phyloP scores from a whole-genome alignment of 2,329 filamentous ascomycete genomes.

The Exophiala mesophila region DNA sequence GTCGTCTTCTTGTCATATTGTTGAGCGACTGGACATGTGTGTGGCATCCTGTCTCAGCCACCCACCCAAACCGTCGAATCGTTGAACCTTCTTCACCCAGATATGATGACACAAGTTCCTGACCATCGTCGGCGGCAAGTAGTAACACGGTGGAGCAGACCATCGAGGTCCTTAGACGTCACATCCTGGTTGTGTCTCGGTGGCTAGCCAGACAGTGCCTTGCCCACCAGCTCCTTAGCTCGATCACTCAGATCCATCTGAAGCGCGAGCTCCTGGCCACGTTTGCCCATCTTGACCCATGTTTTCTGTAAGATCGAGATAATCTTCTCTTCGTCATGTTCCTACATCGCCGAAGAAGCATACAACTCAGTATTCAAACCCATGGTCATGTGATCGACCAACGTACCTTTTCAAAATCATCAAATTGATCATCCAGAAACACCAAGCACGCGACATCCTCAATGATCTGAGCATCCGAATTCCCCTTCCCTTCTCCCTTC shows the following conservation, averaged over 20 bases:
- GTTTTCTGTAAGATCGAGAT: constrained; percentile 26
- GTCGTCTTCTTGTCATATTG: no score
- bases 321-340: constrained; percentile 62
- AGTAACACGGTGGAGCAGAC: no score
- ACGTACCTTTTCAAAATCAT: constrained; percentile 62
- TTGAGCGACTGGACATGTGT: no score
- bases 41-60: no score
- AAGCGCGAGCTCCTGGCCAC: constrained; percentile 46
- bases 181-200: no score
- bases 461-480: constrained; percentile 63
- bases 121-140: no score
- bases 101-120: no score
- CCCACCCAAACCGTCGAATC: no score
- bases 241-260: constrained; percentile 60
- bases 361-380: background rate
- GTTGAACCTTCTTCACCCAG: no score
- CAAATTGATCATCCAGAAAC: constrained; percentile 82
- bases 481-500: constrained; percentile 44
- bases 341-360: constrained; percentile 43
- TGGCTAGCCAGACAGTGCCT: constrained; percentile 54
- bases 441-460: constrained; percentile 85
- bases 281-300: constrained; percentile 22
- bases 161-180: no score
- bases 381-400: background rate
- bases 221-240: constrained; percentile 57